phyloP scores from a whole-genome alignment of 805 yeast genomes.

The Yamadazyma kitorensis region DNA sequence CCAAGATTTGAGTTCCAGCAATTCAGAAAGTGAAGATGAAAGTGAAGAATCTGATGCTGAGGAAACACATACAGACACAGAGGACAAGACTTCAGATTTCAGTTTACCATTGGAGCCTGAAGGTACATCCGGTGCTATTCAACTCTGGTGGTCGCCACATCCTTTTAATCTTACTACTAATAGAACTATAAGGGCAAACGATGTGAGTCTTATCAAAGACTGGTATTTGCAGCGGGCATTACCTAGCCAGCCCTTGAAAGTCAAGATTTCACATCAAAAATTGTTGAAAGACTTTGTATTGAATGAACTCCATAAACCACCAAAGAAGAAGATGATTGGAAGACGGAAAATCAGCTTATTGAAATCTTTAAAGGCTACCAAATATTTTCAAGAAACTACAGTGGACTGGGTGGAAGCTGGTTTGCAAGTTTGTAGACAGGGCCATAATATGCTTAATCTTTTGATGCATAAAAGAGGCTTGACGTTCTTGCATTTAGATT shows the following conservation, averaged over 20 bases:
- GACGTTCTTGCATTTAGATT: conserved; percentile 90
- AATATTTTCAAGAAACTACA: conserved; percentile 85
- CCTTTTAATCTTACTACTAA: conserved; percentile 84
- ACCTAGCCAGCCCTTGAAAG: conserved; percentile 65
- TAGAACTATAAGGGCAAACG: conserved; percentile 75
- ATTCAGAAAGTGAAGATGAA: conserved; percentile 6
- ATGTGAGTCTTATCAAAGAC: conserved; percentile 76
- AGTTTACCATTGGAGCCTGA: conserved; percentile 32
- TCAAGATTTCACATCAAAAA: conserved; percentile 84
- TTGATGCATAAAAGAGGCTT: conserved; percentile 88
- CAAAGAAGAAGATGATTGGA: conserved; percentile 31
- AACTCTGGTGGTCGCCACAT: conserved; percentile 75
- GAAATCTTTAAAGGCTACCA: conserved; percentile 68
- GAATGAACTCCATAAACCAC: conserved; percentile 60
- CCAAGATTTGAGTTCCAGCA: conserved; percentile 2
- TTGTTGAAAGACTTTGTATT: conserved; percentile 72
- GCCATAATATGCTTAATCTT: conserved; percentile 87
- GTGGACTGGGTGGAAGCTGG: conserved; percentile 99
- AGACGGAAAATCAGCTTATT: conserved; percentile 58
- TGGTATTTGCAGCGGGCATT: conserved; percentile 79
- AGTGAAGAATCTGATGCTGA: conserved; percentile 3
- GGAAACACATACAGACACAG: conserved; percentile 15
- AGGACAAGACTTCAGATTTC: conserved; percentile 33
- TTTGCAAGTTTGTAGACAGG: conserved; percentile 87
- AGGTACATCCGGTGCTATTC: conserved; percentile 52